Evolutionary conservation across 164 flowering plant species (phyloP), one percentile per base, ranked within the genome.

Genomic region (Litsea cubeba): DNA sequence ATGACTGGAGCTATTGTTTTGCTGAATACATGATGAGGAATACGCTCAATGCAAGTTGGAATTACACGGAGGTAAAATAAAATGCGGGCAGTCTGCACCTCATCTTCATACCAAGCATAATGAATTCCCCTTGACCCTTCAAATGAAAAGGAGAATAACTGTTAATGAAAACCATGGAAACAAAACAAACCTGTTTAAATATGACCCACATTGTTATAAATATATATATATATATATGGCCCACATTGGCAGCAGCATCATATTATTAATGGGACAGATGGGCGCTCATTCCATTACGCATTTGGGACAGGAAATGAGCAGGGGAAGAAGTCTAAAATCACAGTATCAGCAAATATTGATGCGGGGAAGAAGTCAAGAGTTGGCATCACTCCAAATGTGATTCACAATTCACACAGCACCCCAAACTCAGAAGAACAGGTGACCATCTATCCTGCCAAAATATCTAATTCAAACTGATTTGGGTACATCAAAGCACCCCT

Each of bases 31-130:
- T 83, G 74, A 49, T 76, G 75, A 63, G 92, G 90, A 76, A 92
- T 72, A 46, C 76, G 84, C 65, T 86, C 91, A 75, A 90, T 80
- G 77, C 91, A 87, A 49, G 97, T 94, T 49, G 94, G 92, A 75
- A 92, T 83, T 72, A 94, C 90, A 20, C 97, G 94, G 69, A 94
- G 58, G 75, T 89, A 92, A 85, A 96, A 96, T 78, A 91, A 82
- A 54, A 94, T 78, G 54, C 95, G 91, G 63, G 99, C 91, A 79
- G 97, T 94, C 84, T 92, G 97, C 68, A 94, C 94, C 67, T 90
- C 93, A 87, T 94, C 97, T 65, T 80, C 79, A 63, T 77, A 86
- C 98, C 99, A 96, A 63, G 35, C n/a, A 72, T 87, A 87, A 20
- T 82, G 81, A 77, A 28, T 58, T 85, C 62, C 70, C 79, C 65